Conservation (phyloP, 129 eudicot genomes). For the Helichrysum umbraculigerum region DNA sequence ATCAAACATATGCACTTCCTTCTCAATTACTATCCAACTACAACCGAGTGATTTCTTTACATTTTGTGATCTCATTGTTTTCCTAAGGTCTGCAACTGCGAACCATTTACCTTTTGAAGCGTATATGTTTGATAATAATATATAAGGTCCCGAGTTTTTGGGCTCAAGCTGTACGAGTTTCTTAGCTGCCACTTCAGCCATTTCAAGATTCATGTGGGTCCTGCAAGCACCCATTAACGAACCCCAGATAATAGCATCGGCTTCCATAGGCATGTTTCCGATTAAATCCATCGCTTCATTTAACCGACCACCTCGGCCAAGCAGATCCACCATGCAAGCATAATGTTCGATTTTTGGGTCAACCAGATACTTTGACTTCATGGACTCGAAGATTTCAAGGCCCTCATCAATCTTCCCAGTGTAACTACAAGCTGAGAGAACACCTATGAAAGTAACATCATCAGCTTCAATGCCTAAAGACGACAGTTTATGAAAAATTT, state of each 20-base stretch:
- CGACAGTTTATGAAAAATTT: slow-evolving; percentile 49
- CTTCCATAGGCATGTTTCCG: slow-evolving; percentile 55
- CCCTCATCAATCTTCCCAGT: slow-evolving; percentile 68
- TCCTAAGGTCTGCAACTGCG: slow-evolving; percentile 57
- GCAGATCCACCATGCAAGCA: slow-evolving; percentile 79
- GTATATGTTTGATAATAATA: slow-evolving; percentile 65
- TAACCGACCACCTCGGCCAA: slow-evolving; percentile 68
- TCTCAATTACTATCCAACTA: slow-evolving; percentile 82
- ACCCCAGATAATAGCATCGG: slow-evolving; percentile 86
- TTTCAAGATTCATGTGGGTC: slow-evolving; percentile 59
- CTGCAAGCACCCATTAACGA: slow-evolving; percentile 80
- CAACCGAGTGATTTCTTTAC: slow-evolving; percentile 72
- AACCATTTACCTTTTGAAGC: slow-evolving; percentile 77
- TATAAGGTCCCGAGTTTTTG: slow-evolving; percentile 58
- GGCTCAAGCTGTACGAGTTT: slow-evolving; percentile 71
- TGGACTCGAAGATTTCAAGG: slow-evolving; percentile 57
- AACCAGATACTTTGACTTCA: slow-evolving; percentile 59
- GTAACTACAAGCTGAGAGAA: slow-evolving; percentile 81
- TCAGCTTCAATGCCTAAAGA: slow-evolving; percentile 46
- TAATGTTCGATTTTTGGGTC: slow-evolving; percentile 66
- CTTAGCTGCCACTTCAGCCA: slow-evolving; percentile 78
- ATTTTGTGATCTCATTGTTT: slow-evolving; percentile 50
- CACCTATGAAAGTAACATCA: slow-evolving; percentile 68
- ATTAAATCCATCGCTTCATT: slow-evolving; percentile 59
- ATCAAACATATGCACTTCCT: slow-evolving; percentile 67